Base-by-base conservation (phyloP, 805 yeast species). In the Cyberlindnera mycetangii region DNA sequence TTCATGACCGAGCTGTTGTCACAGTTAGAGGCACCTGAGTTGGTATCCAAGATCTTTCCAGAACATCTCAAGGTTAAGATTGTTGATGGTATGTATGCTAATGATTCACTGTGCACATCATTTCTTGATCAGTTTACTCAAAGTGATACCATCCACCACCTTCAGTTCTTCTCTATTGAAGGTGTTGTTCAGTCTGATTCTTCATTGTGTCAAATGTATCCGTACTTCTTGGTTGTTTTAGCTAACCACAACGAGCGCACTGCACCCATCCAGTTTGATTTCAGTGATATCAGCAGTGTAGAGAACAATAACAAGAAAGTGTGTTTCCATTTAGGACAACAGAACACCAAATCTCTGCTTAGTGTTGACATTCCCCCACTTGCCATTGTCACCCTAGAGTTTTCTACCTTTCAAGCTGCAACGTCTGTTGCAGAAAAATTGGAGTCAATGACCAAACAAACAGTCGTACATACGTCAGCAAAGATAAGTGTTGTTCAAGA, bases 401-500 rank as follows among this genome's bases (percentile, higher is more conserved):
- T 55, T 21, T 11, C 16, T 7, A 9, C 38, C 2, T 16, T 24
- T n/a, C 19, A 31, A 17, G 34, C 33, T 3, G 39, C 45, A n/a
- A 7, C 2, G 2, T n/a, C 21, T 3, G 15, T 44, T 5, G 25
- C 12, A 25, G 25, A 37, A 7, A 30, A 12, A 5, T 15, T 35
- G 14, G 10, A 0, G 5, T 28, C 22, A 6, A 21, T 21, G 2
- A 21, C 34, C 6, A 32, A 37, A 7, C 21, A 18, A 5, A 32
- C 32, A 1, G 17, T 18, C 8, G 37, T 36, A n/a, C 44, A 54
- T 1, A 42, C 51, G 1, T 50, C 51, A 8, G 54, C 61, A 21
- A 67, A 64, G 45, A 52, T 66, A 2, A 67, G 71, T 39, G 66
- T 65, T 34, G 64, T 54, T 1, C 45, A 58, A 37, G 53, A 56